Percentiles rank a stretch among this genome's conserved stretches.
phyloP scores from a whole-genome alignment of 345 rosid species.

The Passiflora organensis region DNA sequence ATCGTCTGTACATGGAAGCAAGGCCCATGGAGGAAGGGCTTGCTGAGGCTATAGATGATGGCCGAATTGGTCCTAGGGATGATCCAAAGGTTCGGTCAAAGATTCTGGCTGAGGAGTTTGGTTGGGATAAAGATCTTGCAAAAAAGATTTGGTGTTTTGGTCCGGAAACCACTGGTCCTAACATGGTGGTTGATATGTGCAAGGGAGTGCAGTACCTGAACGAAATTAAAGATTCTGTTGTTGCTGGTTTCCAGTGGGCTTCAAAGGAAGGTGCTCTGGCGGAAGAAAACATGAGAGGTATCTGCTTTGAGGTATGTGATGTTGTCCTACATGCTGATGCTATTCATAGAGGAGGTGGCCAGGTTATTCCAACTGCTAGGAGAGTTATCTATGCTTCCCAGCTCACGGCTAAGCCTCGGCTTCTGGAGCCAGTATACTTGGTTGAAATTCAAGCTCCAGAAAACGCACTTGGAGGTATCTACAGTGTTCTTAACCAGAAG shows the following conservation, averaged over 20 bases:
- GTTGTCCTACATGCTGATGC: conserved; percentile 86
- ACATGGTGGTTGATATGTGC: conserved; percentile 86
- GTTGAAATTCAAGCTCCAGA: conserved; percentile 88
- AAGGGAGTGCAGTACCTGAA: conserved; percentile 87
- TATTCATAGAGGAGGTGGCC: conserved; percentile 89
- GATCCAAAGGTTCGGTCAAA: conserved; percentile 69
- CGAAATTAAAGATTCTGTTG: conserved; percentile 84
- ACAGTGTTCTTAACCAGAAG: conserved; percentile 79
- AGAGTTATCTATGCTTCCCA: conserved; percentile 80
- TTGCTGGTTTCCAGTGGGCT: conserved; percentile 92
- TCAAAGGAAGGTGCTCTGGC: conserved; percentile 73
- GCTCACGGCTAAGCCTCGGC: conserved; percentile 78
- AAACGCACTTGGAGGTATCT: conserved; percentile 80
- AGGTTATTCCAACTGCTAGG: conserved; percentile 77
- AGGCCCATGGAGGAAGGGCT: conserved; percentile 76
- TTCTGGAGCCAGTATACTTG: conserved; percentile 72
- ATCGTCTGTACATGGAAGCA: conserved; percentile 85
- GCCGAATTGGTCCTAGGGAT: conserved; percentile 77
- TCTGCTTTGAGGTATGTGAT: conserved; percentile 79
- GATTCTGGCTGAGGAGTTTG: conserved; percentile 69
- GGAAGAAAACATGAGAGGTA: conserved; percentile 84
- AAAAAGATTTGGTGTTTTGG: conserved; percentile 91
- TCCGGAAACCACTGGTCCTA: conserved; percentile 79
- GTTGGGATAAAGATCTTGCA: conserved; percentile 84
- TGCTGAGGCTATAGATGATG: conserved; percentile 79